Percentiles rank a stretch among this genome's conserved stretches.
Evolutionary conservation across 2,329 filamentous ascomycete species (phyloP).

Genomic region (Xylaria sp.): DNA sequence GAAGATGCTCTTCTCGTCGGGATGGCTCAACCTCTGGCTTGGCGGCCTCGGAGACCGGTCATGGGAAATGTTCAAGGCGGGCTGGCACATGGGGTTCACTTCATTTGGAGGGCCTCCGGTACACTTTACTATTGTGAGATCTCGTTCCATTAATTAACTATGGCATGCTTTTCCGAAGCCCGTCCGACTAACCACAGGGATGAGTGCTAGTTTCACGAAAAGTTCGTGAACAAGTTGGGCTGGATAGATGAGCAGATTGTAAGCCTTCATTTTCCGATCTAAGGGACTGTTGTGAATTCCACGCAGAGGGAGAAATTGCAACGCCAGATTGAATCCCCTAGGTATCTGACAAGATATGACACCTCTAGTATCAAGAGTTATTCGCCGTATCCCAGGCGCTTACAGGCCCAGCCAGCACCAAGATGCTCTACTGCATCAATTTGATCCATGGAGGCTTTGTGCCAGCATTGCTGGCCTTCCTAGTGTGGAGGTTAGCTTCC

Average conservation of each 20-base stretch:
- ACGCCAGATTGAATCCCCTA: too few species aligned
- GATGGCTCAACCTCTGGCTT: not conserved
- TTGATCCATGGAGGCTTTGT: slow-evolving; percentile 66
- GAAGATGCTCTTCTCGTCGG: too few species aligned
- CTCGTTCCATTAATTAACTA: not conserved
- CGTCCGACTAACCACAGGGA: too few species aligned
- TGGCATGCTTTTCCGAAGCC: too few species aligned
- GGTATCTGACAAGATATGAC: not conserved
- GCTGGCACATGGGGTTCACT: not conserved
- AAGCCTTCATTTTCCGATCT: too few species aligned
- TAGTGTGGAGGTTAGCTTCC: slow-evolving; percentile 64
- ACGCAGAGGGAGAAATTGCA: too few species aligned
- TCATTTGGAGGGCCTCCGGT: not conserved
- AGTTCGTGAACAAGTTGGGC: slow-evolving; percentile 63
- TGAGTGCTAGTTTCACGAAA: slow-evolving; percentile 54
- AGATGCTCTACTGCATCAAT: slow-evolving; percentile 73
- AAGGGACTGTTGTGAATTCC: too few species aligned
- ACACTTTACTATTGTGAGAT: not conserved
- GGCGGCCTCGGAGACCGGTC: not conserved
- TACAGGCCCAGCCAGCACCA: slow-evolving; percentile 71
- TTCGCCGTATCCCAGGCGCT: slow-evolving; percentile 73
- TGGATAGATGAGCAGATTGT: slow-evolving; percentile 76
- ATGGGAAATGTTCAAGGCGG: not conserved
- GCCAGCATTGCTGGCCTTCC: slow-evolving; percentile 63
- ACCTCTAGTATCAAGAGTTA: slow-evolving; percentile 66